Evolutionary conservation across 1,139 yeast species (phyloP).

Genomic region (Schizosaccharomyces versatilis): DNA sequence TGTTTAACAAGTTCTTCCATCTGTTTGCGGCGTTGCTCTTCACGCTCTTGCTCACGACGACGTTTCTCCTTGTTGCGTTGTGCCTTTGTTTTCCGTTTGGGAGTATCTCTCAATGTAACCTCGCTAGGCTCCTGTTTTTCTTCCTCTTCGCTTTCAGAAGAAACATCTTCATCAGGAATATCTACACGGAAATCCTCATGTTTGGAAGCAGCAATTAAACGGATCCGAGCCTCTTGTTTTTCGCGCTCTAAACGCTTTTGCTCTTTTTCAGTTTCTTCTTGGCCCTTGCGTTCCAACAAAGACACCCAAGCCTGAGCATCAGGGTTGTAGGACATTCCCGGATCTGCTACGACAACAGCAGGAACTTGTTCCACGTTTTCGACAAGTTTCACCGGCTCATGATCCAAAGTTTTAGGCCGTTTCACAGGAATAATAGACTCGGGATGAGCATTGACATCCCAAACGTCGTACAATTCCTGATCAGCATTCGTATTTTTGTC

Average conservation of each 20-base stretch:
- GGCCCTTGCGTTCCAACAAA: constrained; percentile 45
- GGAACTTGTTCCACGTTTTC: constrained; percentile 15
- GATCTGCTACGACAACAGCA: constrained; percentile 38
- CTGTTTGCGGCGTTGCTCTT: constrained; percentile 5
- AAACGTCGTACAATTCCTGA: constrained; percentile 36
- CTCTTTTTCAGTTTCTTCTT: constrained; percentile 44
- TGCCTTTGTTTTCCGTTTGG: constrained; percentile 37
- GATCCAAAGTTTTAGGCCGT: constrained; percentile 35
- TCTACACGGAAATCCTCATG: constrained; percentile 17
- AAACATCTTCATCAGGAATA: constrained; percentile 22
- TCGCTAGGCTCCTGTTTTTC: constrained; percentile 18
- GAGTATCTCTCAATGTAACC: constrained; percentile 14
- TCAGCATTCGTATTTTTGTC: constrained; percentile 8
- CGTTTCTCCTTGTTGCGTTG: constrained; percentile 38
- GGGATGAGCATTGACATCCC: constrained; percentile 27
- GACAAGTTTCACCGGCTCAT: constrained; percentile 30
- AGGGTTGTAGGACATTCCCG: constrained; percentile 88
- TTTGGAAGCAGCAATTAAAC: constrained; percentile 22
- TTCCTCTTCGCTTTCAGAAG: constrained; percentile 19
- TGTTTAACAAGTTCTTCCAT: constrained; percentile 3
- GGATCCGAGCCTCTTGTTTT: constrained; percentile 21
- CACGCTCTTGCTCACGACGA: constrained; percentile 4
- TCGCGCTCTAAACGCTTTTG: constrained; percentile 41
- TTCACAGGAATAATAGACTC: constrained; percentile 20
- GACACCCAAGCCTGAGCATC: constrained; percentile 63